phyloP scores from a whole-genome alignment of 1,284 basidiomycete species.

The Irpex sp. region DNA sequence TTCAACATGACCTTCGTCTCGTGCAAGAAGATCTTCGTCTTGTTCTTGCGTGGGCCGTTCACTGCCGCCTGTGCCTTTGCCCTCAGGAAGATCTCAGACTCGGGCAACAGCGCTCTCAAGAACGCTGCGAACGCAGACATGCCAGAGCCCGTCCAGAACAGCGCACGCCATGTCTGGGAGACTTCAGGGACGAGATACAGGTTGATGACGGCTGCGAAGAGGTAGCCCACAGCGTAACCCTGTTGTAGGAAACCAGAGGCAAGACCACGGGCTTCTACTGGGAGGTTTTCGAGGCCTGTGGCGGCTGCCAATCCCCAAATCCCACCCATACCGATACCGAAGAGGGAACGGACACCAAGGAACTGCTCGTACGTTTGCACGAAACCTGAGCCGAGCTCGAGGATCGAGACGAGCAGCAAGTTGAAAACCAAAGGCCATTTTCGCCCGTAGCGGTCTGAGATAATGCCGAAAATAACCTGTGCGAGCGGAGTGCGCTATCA shows the following conservation, averaged over 20 bases:
- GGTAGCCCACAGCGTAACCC: constrained; percentile 52
- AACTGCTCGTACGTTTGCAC: constrained; percentile 65
- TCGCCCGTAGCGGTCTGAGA: constrained; percentile 84
- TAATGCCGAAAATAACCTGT: constrained; percentile 69
- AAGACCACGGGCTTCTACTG: constrained; percentile 81
- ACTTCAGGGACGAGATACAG: constrained; percentile 62
- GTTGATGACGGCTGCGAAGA: constrained; percentile 64
- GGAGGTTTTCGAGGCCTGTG: constrained; percentile 86
- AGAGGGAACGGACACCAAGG: constrained; percentile 69
- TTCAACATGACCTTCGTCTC: constrained; percentile 77
- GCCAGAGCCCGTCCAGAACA: constrained; percentile 70
- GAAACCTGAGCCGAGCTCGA: constrained; percentile 78
- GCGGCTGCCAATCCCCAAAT: constrained; percentile 75
- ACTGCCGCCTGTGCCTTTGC: constrained; percentile 47
- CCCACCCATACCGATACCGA: constrained; percentile 86
- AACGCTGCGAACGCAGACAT: constrained; percentile 71
- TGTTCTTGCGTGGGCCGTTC: constrained; percentile 38
- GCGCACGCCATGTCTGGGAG: constrained; percentile 47
- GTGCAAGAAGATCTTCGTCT: constrained; percentile 68
- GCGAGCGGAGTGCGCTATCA: neutral
- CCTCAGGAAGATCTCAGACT: constrained; percentile 71
- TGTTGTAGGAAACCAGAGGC: constrained; percentile 79
- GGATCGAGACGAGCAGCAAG: constrained; percentile 61
- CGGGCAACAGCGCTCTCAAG: constrained; percentile 73
- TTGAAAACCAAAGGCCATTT: constrained; percentile 90